phyloP scores from a whole-genome alignment of 768 basidiomycete genomes.

The Hirschioporus abietinus region DNA sequence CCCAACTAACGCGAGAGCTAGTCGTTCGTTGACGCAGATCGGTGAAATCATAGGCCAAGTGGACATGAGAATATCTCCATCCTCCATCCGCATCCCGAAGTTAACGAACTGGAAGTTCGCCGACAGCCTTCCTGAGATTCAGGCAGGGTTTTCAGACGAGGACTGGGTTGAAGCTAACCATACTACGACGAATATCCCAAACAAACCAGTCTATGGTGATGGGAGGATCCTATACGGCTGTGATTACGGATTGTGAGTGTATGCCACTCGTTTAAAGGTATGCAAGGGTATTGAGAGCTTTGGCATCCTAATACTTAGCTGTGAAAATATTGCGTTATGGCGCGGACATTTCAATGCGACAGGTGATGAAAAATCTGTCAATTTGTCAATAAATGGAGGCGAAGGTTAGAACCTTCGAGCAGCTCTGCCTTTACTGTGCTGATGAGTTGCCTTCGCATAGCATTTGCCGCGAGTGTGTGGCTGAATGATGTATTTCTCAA shows the following conservation, averaged over 20 bases:
- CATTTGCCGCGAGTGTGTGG: constrained; percentile 82
- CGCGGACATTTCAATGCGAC: constrained; percentile 71
- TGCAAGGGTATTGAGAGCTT: constrained; percentile 7
- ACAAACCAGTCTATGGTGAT: constrained; percentile 65
- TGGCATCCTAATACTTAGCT: constrained; percentile 36
- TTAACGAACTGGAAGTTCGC: constrained; percentile 69
- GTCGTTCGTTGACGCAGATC: constrained; percentile 22
- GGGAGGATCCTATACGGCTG: constrained; percentile 76
- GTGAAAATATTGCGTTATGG: constrained; percentile 71
- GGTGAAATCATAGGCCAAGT: constrained; percentile 50
- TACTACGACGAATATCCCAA: constrained; percentile 68
- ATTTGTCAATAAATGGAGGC: constrained; percentile 78
- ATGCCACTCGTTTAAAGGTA: not conserved
- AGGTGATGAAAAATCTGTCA: constrained; percentile 52
- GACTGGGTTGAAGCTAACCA: constrained; percentile 64
- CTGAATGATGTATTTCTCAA: constrained; percentile 66
- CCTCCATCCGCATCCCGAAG: constrained; percentile 37
- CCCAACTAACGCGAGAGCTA: constrained; percentile 29
- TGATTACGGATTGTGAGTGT: constrained; percentile 76
- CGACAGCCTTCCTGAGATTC: constrained; percentile 71
- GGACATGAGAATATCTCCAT: constrained; percentile 23
- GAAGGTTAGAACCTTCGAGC: constrained; percentile 51
- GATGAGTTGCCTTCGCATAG: constrained; percentile 28
- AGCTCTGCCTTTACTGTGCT: not conserved
- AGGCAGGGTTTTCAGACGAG: constrained; percentile 50